Conservation (phyloP, 345 rosid species). For the Corchorus capsularis region DNA sequence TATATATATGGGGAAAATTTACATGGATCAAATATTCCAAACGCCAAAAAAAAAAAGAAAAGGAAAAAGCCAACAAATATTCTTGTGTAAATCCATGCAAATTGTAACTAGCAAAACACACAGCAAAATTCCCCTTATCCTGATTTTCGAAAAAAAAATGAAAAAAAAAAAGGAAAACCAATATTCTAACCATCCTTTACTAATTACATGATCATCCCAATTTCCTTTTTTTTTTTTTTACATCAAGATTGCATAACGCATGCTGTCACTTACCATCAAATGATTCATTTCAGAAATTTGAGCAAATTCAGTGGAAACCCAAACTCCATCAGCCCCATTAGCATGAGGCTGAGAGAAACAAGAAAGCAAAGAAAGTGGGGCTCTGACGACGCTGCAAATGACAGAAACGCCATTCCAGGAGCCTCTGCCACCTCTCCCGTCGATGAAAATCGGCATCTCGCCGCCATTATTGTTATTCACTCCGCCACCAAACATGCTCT, state of each 20-base stretch:
- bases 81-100: constrained; percentile 21
- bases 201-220: background rate
- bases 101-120: background rate
- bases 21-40: constrained; percentile 4
- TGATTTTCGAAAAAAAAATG: background rate
- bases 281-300: constrained; percentile 77
- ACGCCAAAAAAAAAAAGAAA: background rate
- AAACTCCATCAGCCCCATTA: constrained; percentile 62
- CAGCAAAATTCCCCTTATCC: constrained; percentile 22
- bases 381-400: constrained; percentile 44
- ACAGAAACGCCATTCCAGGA: constrained; percentile 41
- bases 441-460: constrained; percentile 25
- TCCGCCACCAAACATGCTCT: constrained; percentile 41
- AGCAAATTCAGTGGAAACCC: constrained; percentile 70
- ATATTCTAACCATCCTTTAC: background rate
- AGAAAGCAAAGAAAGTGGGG: constrained; percentile 53
- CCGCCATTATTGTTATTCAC: constrained; percentile 23
- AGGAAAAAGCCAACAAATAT: background rate
- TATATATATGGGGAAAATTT: background rate
- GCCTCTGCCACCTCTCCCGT: constrained; percentile 11
- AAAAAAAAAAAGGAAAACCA: background rate
- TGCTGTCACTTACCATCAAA: constrained; percentile 84
- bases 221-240: constrained; percentile 26
- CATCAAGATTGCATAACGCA: constrained; percentile 93
- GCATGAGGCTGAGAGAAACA: constrained; percentile 76